Evolutionary conservation across 495 filamentous ascomycete genomes (phyloP), one percentile per base, ranked within the genome.

Genomic region (Penicillium arizonense): DNA sequence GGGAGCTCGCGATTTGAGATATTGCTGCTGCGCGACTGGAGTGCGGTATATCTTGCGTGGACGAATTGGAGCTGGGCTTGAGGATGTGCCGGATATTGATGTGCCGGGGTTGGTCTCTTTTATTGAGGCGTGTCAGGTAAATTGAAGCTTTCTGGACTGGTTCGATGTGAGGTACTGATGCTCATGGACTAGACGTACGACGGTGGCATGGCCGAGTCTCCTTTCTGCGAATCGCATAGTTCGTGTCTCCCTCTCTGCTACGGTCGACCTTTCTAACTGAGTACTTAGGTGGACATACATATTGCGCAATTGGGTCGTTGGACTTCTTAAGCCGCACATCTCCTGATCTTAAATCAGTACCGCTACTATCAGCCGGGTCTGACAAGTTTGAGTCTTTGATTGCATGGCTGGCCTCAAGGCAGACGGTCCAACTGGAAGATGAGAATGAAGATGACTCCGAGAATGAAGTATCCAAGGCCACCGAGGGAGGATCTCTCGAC

Each of bases 221-320:
- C 87, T 3, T 85, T 82, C 51, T 86, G 93, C 39, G 94, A 98
- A 77, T 84, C 92, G 14, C 93, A 98, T 68, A 88, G 90, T 93
- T 79, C 44, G 83, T 69, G 38, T 44, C 20, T 28, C 6, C 42
- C 3, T 53, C 44, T 50, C 30, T 20, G 39, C 50, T 56, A 45
- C 44, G 16, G 9, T 6, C 12, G 37, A 32, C 38, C 42, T 58
- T 55, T 23, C 58, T 66, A 50, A 62, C 56, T 43, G 28, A 55
- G 44, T 39, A 57, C 49, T 21, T 61, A 93, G 91, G 90, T 56
- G 93, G 93, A 43, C 89, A 89, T 63, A 89, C 90, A 44, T 95
- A 91, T 74, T 95, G 90, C 61, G 90, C 87, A 39, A 80, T 96
- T 54, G 76, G 78, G 36, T 84, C 90, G 24, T 71, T 97, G 14